Base-by-base conservation (phyloP, 2,329 filamentous ascomycete species). In the Daldinia sp. region DNA sequence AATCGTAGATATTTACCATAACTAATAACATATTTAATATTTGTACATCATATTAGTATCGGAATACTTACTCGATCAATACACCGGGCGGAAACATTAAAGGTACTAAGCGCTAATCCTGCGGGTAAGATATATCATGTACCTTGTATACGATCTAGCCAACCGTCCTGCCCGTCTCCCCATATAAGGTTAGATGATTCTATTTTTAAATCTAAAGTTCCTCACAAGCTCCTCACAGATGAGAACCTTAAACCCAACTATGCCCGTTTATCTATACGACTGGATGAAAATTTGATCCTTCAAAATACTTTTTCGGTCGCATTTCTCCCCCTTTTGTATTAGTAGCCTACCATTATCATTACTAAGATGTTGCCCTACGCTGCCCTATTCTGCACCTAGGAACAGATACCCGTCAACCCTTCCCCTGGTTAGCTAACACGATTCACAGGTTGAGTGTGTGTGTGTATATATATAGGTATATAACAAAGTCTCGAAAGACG, bases 141-240 rank as follows among this genome's bases (percentile, higher is more conserved):
- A n/a, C n/a, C n/a, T n/a, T n/a, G n/a, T n/a, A n/a, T 62, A 67
- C 61, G 64, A 64, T 67, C 61, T 57, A 55, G 55, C 64, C 58
- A 62, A 61, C 55, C 58, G n/a, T 30, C 10, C n/a, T n/a, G n/a
- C n/a, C n/a, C n/a, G n/a, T n/a, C n/a, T n/a, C 34, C 21, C 64
- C 55, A 27, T 21, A 55, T 55, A 39, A 37, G 47, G 56, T 49
- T 57, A 55, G 19, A 45, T 50, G 7, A 30, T 48, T 62, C 61
- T 67, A 67, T 67, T 64, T 67, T 64, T 67, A 17, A 61, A 30
- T 30, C n/a, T 23, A 53, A 32, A 19, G 37, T 32, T 45, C 19
- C 41, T n/a, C n/a, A n/a, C n/a, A n/a, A n/a, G n/a, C n/a, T n/a
- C n/a, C n/a, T 39, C 25, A 34, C 48, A 37, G 34, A 55, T 63